Base-by-base conservation (phyloP, 148 eudicot species). In the Hydrangea macrophylla region DNA sequence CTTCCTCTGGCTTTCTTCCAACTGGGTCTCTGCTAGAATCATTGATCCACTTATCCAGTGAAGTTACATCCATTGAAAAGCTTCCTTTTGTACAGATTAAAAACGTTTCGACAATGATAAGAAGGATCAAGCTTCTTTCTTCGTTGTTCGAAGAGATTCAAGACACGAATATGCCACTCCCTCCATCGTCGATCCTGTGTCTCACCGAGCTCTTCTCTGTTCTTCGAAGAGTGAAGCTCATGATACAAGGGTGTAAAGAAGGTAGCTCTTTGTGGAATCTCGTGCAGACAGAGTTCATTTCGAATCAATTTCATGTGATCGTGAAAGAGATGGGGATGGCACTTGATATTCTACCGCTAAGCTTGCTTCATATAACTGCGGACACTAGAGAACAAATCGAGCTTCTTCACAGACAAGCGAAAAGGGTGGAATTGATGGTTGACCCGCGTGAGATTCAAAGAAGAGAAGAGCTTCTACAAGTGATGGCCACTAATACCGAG, bases 311-410 rank as follows among this genome's bases (percentile, higher is more conserved):
- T 53, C 64, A 75, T 24, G 65, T 54, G 1, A 12, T 75, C 2
- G 83, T 60, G 32, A 79, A 81, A 56, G 86, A 87, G 69, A 84
- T 87, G 62, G 75, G 83, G 12, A 74, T 74, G 33, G 88, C 83
- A n/a, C 80, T 87, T 1, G 92, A 84, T 62, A 82, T 87, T 28
- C 67, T 87, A n/a, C 92, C 92, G 51, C 73, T 87, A 44, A 72
- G 78, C 44, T 78, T 70, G 80, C 78, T 87, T 24, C 65, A 74
- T 18, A 63, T 87, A 20, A 78, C 79, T 0, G 62, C 73, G 1
- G 92, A 87, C 60, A 70, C 80, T 9, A 78, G 58, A 63, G 92
- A 87, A 76, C 88, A 84, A 79, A 85, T 84, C 54, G 86, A 87
- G 45, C 88, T 87, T 60, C 75, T 87, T n/a, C 84, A 68, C 64